Conservation (phyloP, 129 eudicot species). For the Centaurea solstitialis region DNA sequence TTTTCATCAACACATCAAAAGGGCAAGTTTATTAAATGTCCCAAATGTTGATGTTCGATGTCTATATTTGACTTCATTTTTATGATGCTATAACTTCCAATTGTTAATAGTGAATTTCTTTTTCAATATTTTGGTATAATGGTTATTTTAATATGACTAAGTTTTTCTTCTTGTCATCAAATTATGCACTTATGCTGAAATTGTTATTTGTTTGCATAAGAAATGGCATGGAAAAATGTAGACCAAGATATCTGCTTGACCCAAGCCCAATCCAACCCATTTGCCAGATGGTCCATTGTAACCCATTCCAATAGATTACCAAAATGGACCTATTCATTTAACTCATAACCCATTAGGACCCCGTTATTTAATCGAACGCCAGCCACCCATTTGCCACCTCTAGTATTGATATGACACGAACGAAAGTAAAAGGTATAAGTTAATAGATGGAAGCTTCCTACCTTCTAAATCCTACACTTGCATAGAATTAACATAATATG, state of each 20-base stretch:
- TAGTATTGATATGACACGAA: background rate
- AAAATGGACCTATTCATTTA: background rate
- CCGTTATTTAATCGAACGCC: background rate
- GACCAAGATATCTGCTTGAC: background rate
- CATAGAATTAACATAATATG: background rate
- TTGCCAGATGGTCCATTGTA: background rate
- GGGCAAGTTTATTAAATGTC: background rate
- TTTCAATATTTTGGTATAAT: background rate
- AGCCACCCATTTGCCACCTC: background rate
- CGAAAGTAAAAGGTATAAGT: background rate
- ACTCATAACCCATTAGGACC: background rate
- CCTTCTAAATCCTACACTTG: background rate
- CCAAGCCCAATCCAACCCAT: background rate
- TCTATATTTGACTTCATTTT: constrained; percentile 4
- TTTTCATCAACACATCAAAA: background rate
- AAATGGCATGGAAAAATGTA: background rate
- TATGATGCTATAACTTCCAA: background rate
- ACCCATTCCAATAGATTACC: background rate
- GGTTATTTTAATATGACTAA: background rate
- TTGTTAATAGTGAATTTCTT: background rate
- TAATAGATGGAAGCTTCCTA: background rate
- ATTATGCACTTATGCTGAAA: background rate
- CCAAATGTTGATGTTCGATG: background rate
- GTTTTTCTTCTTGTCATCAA: background rate
- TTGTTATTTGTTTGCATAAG: background rate